Evolutionary conservation across 345 rosid genomes (phyloP).

Genomic region (Populus ilicifolia): DNA sequence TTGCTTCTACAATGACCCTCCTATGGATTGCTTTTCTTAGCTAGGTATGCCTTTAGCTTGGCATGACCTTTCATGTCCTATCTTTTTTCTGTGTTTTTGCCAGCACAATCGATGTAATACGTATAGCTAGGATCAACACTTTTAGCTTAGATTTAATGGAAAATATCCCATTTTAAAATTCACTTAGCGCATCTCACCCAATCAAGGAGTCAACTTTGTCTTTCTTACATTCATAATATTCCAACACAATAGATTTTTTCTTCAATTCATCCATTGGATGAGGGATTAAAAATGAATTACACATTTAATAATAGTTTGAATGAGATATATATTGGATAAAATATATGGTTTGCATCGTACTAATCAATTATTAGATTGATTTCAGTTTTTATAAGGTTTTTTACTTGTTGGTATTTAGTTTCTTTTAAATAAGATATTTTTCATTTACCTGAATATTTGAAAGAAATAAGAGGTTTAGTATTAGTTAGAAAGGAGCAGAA

Average conservation of each 20-base stretch:
- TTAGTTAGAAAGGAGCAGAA: no score
- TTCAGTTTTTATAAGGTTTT: no score
- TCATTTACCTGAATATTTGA: no score
- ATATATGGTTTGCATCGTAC: no score
- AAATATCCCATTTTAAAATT: neutral
- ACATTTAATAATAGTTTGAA: no score
- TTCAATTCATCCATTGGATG: no score
- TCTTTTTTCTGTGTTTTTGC: neutral
- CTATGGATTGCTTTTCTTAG: neutral
- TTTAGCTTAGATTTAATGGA: neutral
- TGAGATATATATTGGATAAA: no score
- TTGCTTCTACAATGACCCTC: neutral
- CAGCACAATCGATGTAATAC: no score
- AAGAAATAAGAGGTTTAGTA: no score
- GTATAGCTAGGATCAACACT: neutral
- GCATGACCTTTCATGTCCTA: neutral
- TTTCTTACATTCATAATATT: neutral
- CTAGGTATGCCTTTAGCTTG: neutral
- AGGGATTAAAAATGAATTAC: no score
- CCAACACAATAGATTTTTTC: neutral
- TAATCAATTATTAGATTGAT: no score
- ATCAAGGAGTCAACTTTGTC: neutral
- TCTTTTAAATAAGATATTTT: neutral
- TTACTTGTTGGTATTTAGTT: neutral
- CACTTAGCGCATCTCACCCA: neutral